Evolutionary conservation across 345 rosid species (phyloP).

Genomic region (Conringia planisiliqua): DNA sequence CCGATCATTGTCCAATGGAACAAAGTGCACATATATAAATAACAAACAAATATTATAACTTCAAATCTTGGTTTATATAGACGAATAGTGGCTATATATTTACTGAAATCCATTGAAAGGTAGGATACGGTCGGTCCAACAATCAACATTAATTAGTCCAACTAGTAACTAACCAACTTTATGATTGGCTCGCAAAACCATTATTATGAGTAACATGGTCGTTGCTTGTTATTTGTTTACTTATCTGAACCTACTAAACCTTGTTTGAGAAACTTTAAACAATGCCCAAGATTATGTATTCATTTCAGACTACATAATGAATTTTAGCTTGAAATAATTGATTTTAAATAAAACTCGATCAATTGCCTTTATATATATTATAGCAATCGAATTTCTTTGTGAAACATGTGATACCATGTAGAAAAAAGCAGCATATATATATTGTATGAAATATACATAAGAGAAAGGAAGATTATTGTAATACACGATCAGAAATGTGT

Average conservation of each 20-base stretch:
- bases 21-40: conserved; percentile 1
- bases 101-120: conserved; percentile 16
- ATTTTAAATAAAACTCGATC: neutral
- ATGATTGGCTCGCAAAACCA: conserved; percentile 30
- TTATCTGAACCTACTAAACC: conserved; percentile 23
- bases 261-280: neutral
- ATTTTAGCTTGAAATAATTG: neutral
- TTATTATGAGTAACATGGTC: conserved; percentile 38
- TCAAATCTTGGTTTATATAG: neutral
- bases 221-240: conserved; percentile 11
- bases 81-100: conserved; percentile 15
- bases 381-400: neutral
- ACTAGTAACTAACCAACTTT: conserved; percentile 33
- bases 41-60: neutral
- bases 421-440: neutral
- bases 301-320: neutral
- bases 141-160: conserved; percentile 30
- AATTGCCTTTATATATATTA: neutral
- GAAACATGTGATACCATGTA: neutral
- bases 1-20: conserved; percentile 15
- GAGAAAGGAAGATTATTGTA: neutral
- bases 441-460: neutral
- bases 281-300: neutral
- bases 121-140: conserved; percentile 34
- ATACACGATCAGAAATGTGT: neutral